These are phyloP conservation scores for Coniochaeta hoffmannii DNA, from an alignment of 2,329 filamentous ascomycete genomes.

Conservation along the genomic window DNA sequence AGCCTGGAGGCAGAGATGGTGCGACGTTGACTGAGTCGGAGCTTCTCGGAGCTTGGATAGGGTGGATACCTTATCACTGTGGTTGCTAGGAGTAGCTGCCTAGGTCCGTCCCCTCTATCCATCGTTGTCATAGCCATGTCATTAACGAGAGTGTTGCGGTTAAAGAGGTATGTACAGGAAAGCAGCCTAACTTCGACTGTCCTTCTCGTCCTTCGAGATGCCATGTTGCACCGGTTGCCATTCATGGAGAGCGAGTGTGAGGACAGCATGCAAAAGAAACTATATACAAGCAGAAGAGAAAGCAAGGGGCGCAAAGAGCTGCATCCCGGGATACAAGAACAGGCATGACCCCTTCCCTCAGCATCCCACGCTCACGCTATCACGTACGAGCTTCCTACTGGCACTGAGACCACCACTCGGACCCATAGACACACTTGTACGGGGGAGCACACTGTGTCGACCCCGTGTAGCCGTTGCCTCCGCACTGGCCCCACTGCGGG, in stretches of 20 bases:
- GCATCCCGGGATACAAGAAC: background rate
- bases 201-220: background rate
- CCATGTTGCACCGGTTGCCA: background rate
- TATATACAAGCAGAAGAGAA: conserved; percentile 1
- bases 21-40: background rate
- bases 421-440: conserved; percentile 14
- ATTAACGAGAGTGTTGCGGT: background rate
- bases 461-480: conserved; percentile 19
- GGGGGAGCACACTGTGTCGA: conserved; percentile 17
- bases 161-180: background rate
- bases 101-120: background rate
- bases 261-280: background rate
- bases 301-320: background rate
- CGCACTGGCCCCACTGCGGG: conserved; percentile 21
- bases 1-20: background rate
- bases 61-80: too few species aligned
- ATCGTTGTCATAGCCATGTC: background rate
- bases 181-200: background rate
- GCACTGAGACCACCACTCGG: conserved; percentile 18
- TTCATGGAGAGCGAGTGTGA: background rate
- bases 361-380: background rate
- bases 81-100: background rate
- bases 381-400: conserved; percentile 7
- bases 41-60: background rate
- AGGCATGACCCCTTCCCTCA: background rate